A percentile compares a stretch with the other conserved stretches of the same genome.
Conservation (phyloP, 768 basidiomycete species). For the Leccinellum luteum region DNA sequence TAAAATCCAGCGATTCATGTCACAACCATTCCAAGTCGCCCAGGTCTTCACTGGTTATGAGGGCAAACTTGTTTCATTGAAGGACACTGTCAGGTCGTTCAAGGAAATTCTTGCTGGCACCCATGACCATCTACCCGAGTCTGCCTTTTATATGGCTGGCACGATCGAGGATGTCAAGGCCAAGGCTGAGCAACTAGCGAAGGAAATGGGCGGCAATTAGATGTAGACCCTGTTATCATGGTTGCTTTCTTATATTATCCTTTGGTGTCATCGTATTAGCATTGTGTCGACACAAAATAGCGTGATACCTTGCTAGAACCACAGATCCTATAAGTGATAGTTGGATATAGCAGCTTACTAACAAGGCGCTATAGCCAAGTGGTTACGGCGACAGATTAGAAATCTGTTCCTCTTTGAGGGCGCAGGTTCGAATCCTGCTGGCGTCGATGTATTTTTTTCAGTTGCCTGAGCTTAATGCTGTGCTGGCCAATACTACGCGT, state of each 20-base stretch:
- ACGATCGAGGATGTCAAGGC: constrained; percentile 96
- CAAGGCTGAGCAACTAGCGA: constrained; percentile 96
- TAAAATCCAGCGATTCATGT: constrained; percentile 99
- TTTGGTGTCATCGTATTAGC: constrained; percentile 8
- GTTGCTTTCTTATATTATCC: constrained; percentile 4
- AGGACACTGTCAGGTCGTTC: constrained; percentile 96
- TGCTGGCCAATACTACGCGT: neutral
- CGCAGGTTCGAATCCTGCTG: constrained; percentile 70
- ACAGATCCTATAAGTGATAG: neutral
- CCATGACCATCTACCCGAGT: constrained; percentile 90
- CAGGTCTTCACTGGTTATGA: constrained; percentile 99
- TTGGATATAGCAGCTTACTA: neutral
- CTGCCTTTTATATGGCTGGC: constrained; percentile 97
- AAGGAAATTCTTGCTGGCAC: constrained; percentile 92
- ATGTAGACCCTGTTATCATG: constrained; percentile 16
- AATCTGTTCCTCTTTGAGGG: constrained; percentile 70
- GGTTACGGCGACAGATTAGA: constrained; percentile 80
- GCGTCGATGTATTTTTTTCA: constrained; percentile 37
- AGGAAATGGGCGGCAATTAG: constrained; percentile 72
- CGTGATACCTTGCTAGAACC: constrained; percentile 5
- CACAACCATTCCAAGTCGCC: constrained; percentile 99
- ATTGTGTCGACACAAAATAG: constrained; percentile 8
- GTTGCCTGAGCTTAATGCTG: constrained; percentile 16
- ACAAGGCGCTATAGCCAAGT: constrained; percentile 72
- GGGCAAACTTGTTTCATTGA: constrained; percentile 93